These are phyloP conservation scores for Amanita phalloides DNA, from an alignment of 768 basidiomycete species.

Conservation along the genomic window DNA sequence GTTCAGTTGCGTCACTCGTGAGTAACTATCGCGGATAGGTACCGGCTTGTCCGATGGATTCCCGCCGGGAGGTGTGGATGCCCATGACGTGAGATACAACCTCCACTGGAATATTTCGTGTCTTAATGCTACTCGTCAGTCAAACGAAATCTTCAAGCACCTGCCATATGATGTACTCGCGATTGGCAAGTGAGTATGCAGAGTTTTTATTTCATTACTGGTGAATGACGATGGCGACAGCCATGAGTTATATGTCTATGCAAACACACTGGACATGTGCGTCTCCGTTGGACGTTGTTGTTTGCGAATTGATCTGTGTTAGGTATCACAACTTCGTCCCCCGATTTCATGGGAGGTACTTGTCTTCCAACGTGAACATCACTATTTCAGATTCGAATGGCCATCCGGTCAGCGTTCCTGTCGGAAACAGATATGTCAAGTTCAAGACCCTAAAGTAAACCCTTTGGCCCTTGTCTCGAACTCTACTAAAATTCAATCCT, in stretches of 20 bases:
- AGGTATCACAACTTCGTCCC: conserved; percentile 61
- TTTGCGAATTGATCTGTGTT: not conserved
- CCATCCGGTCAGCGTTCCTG: conserved; percentile 22
- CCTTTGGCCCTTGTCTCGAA: not conserved
- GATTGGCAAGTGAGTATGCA: conserved; percentile 63
- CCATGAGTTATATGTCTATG: conserved; percentile 77
- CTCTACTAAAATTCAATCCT: not conserved
- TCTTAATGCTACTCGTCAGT: conserved; percentile 21
- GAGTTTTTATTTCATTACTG: not conserved
- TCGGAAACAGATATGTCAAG: conserved; percentile 50
- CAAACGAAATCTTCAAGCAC: conserved; percentile 64
- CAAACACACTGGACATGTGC: conserved; percentile 56
- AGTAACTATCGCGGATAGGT: conserved; percentile 23
- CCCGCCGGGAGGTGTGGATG: conserved; percentile 60
- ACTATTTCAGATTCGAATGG: conserved; percentile 42
- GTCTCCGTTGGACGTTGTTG: conserved; percentile 5
- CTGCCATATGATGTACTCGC: conserved; percentile 77
- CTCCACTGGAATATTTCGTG: not conserved
- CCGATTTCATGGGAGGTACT: conserved; percentile 57
- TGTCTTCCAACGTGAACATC: conserved; percentile 83
- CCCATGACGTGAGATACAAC: conserved; percentile 43
- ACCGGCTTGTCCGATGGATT: conserved; percentile 74
- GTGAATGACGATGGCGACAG: conserved; percentile 18
- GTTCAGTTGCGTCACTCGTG: not conserved
- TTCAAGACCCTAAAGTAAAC: conserved; percentile 65